Base-by-base conservation (phyloP, 495 filamentous ascomycete species). In the Aspergillus avenaceus region DNA sequence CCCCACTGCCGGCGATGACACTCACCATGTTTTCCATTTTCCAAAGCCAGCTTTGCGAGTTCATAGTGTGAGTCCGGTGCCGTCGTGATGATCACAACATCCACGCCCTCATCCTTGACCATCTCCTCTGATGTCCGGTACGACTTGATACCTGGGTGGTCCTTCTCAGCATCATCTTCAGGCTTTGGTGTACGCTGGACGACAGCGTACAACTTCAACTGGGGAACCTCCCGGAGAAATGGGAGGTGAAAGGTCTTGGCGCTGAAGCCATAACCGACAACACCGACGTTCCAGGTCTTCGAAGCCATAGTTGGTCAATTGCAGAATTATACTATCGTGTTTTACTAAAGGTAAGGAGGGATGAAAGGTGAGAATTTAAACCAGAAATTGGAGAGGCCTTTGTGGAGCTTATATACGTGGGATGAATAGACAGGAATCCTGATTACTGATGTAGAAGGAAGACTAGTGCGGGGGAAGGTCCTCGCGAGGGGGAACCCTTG, bases 211-310 rank as follows among this genome's bases (percentile, higher is more conserved):
- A 95, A 80, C 13, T 77, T 81, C 54, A 93, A 74, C 27, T 79
- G 70, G 21, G 85, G 73, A 1, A 84, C 79, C 21, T 75, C 72
- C 31, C 71, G 67, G 62, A 96, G 84, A 69, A 93, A 87, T 49
- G 90, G 90, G 66, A 96, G 92, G 70, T 95, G 90, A 73, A 95
- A 95, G 69, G 85, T 70, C 59, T 92, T 92, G 56, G 90, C 89
- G 36, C 90, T 91, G 69, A 91, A 72, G 61, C 90, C 83, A 63
- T 85, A 86, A 54, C 83, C 83, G 51, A 86, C 69, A 41, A 86
- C 58, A 47, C 74, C 80, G 54, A 82, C 72, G 52, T 85, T 86
- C 59, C 66, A 79, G 19, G 65, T 66, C 62, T 75, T 77, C 47
- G 70, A 54, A 38, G 70, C 53, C 77, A 78, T 80, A 24, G 25